Conservation (phyloP, 1,139 yeast genomes). For the Sugiyamaella novakii region DNA sequence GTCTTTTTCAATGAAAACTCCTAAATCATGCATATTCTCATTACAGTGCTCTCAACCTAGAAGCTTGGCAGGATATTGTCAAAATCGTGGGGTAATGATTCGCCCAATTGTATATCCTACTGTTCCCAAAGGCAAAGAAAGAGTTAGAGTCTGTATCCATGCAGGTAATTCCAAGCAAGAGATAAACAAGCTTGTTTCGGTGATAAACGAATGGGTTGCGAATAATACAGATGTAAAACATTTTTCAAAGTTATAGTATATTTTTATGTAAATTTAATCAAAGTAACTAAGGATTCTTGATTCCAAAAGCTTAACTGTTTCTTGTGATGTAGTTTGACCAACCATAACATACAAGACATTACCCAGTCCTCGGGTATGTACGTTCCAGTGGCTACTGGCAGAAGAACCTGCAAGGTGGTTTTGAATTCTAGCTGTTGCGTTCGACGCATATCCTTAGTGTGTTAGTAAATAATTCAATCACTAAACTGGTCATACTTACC, state of each 20-base stretch:
- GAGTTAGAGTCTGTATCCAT: constrained; percentile 36
- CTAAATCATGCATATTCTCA: constrained; percentile 30
- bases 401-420: constrained; percentile 2
- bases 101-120: constrained; percentile 38
- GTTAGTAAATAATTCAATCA: constrained; percentile 13
- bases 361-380: constrained; percentile 32
- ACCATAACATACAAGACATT: constrained; percentile 34
- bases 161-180: constrained; percentile 28
- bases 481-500: constrained; percentile 16
- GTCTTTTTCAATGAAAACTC: constrained; percentile 16
- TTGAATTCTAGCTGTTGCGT: constrained; percentile 23
- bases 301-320: constrained; percentile 16
- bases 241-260: constrained; percentile 1
- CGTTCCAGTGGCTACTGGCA: constrained; percentile 24
- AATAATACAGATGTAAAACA: neutral
- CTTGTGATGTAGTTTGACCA: constrained; percentile 23
- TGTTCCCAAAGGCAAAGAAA: constrained; percentile 35
- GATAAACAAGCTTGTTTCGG: constrained; percentile 26
- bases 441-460: constrained; percentile 29
- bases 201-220: constrained; percentile 23
- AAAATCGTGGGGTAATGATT: constrained; percentile 30
- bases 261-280: constrained; percentile 1
- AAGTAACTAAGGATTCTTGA: constrained; percentile 15
- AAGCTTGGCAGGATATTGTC: constrained; percentile 30
- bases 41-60: constrained; percentile 30